These are phyloP conservation scores for Neckera pumila DNA, from an alignment of 225 moss, liverwort and hornwort species.

Conservation along the genomic window DNA sequence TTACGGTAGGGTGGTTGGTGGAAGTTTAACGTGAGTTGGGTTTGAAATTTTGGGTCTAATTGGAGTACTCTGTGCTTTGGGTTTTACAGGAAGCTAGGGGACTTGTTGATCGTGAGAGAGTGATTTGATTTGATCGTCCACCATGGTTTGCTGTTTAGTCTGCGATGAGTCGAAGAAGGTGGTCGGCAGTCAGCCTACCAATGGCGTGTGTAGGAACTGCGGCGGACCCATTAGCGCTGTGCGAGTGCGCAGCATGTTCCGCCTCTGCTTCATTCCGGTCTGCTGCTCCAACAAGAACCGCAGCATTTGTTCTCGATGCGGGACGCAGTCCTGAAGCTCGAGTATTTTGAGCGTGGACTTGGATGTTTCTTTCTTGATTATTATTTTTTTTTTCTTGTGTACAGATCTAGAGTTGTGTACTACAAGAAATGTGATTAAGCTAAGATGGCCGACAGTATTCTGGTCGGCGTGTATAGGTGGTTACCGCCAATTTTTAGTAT, in stretches of 20 bases:
- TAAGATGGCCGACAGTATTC: neutral
- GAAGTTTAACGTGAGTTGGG: neutral
- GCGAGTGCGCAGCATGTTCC: slow-evolving; percentile 40
- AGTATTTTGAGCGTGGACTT: neutral
- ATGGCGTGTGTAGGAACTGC: slow-evolving; percentile 21
- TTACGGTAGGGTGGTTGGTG: neutral
- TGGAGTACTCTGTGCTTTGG: neutral
- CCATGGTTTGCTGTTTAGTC: slow-evolving; percentile 28
- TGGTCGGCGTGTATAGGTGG: neutral
- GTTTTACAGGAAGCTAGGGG: neutral
- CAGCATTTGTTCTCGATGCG: slow-evolving; percentile 24
- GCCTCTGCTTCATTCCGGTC: slow-evolving; percentile 27
- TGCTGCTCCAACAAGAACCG: slow-evolving; percentile 23
- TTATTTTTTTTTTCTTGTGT: neutral
- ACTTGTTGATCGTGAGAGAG: neutral
- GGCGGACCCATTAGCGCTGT: slow-evolving; percentile 11
- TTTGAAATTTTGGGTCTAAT: neutral
- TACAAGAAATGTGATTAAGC: neutral
- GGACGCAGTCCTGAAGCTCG: neutral
- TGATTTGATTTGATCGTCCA: neutral
- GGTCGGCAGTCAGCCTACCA: slow-evolving; percentile 9
- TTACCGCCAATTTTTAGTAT: neutral
- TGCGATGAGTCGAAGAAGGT: slow-evolving; percentile 34
- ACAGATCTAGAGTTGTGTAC: neutral
- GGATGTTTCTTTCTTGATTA: neutral